These are phyloP conservation scores for Pseudozyma pruni DNA, from an alignment of 1,284 basidiomycete genomes.

Conservation along the genomic window DNA sequence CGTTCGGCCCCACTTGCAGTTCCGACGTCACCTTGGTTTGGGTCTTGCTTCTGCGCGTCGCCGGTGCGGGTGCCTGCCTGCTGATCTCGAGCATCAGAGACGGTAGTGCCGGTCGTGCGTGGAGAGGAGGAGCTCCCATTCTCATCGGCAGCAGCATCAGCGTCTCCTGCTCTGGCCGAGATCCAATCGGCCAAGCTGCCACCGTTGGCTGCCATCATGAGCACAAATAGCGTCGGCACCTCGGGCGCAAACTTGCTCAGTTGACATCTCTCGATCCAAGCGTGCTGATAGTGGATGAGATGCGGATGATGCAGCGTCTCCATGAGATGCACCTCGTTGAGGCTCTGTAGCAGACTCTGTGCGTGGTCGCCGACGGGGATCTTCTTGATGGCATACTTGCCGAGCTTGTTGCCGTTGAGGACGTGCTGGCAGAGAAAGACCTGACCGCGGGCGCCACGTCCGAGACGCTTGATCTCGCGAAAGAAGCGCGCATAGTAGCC, in stretches of 20 bases:
- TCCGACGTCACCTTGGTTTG: neutral
- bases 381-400: slow-evolving; percentile 85
- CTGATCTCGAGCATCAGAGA: neutral
- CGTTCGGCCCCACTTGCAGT: slow-evolving; percentile 4
- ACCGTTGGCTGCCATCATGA: slow-evolving; percentile 67
- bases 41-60: neutral
- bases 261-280: slow-evolving; percentile 80
- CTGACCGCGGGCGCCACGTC: slow-evolving; percentile 90
- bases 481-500: slow-evolving; percentile 79
- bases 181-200: slow-evolving; percentile 65
- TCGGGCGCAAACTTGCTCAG: slow-evolving; percentile 51
- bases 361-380: slow-evolving; percentile 82
- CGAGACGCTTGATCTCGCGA: slow-evolving; percentile 82
- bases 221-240: slow-evolving; percentile 62
- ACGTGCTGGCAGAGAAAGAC: slow-evolving; percentile 88
- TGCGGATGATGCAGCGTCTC: slow-evolving; percentile 89
- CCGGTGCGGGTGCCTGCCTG: neutral
- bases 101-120: too few species aligned
- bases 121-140: neutral
- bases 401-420: slow-evolving; percentile 80
- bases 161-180: slow-evolving; percentile 43
- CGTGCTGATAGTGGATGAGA: slow-evolving; percentile 92
- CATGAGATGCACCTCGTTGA: slow-evolving; percentile 77
- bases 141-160: neutral
- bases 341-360: slow-evolving; percentile 45